Conservation (phyloP, 2,329 filamentous ascomycete species). For the Exophiala sp. region DNA sequence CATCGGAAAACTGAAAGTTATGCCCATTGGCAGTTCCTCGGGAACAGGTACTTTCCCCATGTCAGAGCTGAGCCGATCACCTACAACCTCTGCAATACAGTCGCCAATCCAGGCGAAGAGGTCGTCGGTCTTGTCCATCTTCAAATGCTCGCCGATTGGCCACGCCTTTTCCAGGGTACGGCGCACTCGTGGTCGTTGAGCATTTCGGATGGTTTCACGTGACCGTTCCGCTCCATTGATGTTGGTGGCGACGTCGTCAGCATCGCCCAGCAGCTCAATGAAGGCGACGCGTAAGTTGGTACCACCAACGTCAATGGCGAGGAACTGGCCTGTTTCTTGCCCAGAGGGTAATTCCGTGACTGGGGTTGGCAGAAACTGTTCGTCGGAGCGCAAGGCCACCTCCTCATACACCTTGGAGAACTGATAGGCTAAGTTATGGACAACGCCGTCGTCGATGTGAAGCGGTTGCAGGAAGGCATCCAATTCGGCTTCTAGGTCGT, state of each 20-base stretch:
- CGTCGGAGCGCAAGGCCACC: slow-evolving; percentile 42
- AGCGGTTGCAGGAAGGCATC: slow-evolving; percentile 43
- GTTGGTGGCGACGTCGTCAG: slow-evolving; percentile 31
- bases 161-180: slow-evolving; percentile 66
- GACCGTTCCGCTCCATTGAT: slow-evolving; percentile 34
- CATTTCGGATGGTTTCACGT: slow-evolving; percentile 43
- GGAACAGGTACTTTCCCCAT: slow-evolving; percentile 38
- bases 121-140: slow-evolving; percentile 69
- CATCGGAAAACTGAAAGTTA: slow-evolving; percentile 50
- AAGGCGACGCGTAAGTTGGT: slow-evolving; percentile 56
- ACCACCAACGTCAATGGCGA: slow-evolving; percentile 57
- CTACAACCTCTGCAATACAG: slow-evolving; percentile 71
- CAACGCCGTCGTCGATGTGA: slow-evolving; percentile 38
- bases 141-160: slow-evolving; percentile 70
- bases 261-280: slow-evolving; percentile 50
- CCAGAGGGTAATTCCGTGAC: slow-evolving; percentile 48
- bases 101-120: slow-evolving; percentile 79
- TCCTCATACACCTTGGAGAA: slow-evolving; percentile 45
- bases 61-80: slow-evolving; percentile 45
- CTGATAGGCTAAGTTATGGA: slow-evolving; percentile 46
- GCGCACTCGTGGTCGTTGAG: slow-evolving; percentile 51
- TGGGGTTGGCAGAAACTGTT: slow-evolving; percentile 48
- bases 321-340: slow-evolving; percentile 52
- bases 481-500: slow-evolving; percentile 34
- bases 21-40: slow-evolving; percentile 47